Evolutionary conservation across 2,329 filamentous ascomycete genomes (phyloP).

Genomic region (Fusarium siculi): DNA sequence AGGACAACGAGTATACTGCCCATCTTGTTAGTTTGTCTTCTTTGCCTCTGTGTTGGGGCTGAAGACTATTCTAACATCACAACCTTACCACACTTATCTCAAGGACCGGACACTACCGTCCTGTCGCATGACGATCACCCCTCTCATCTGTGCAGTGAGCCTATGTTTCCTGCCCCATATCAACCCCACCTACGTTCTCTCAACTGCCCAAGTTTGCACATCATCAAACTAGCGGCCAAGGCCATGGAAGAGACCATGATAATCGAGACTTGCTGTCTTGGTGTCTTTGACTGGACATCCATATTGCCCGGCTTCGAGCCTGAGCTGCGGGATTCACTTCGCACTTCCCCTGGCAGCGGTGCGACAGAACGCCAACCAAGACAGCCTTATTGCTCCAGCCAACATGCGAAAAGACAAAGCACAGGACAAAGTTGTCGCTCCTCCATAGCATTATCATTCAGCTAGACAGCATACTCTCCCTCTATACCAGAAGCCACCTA

Average conservation of each 20-base stretch:
- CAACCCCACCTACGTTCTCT: not conserved
- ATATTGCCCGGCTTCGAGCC: not conserved
- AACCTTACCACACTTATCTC: not conserved
- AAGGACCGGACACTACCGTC: too few species aligned
- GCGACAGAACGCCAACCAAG: not conserved
- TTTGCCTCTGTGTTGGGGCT: not conserved
- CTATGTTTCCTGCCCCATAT: not conserved
- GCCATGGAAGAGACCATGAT: not conserved
- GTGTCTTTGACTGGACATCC: not conserved
- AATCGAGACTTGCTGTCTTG: not conserved
- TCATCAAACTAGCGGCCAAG: not conserved
- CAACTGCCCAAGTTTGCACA: not conserved
- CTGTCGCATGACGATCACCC: not conserved
- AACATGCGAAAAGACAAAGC: not conserved
- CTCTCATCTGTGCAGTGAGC: not conserved
- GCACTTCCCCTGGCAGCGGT: not conserved
- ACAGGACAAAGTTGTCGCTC: not conserved
- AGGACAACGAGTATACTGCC: not conserved
- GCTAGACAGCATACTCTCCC: not conserved
- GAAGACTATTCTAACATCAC: not conserved
- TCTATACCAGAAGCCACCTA: not conserved
- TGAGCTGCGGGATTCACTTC: not conserved
- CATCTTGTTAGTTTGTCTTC: not conserved
- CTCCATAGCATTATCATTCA: not conserved
- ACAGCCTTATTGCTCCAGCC: not conserved